Evolutionary conservation across 1,284 basidiomycete species (phyloP).

Genomic region (Tremellales sp.): DNA sequence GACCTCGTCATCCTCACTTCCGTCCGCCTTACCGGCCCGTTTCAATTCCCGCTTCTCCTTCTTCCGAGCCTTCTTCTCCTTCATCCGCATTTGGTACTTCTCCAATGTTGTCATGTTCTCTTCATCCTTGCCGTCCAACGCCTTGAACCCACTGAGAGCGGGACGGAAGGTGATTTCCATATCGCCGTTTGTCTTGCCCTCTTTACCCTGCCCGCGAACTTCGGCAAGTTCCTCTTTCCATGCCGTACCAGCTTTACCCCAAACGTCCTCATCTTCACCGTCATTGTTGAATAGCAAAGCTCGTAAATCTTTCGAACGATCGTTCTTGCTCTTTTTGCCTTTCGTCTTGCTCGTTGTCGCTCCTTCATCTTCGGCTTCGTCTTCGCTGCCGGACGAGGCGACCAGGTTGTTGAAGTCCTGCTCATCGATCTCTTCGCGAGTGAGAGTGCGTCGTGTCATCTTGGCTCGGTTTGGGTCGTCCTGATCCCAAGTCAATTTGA

Average conservation of each 20-base stretch:
- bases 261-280: conserved; percentile 59
- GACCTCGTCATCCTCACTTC: conserved; percentile 22
- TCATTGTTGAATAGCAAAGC: conserved; percentile 63
- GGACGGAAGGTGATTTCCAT: conserved; percentile 94
- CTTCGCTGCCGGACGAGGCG: conserved; percentile 64
- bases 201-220: conserved; percentile 34
- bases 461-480: conserved; percentile 87
- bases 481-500: conserved; percentile 97
- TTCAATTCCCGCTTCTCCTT: conserved; percentile 51
- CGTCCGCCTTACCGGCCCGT: conserved; percentile 33
- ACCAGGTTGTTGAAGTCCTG: conserved; percentile 80
- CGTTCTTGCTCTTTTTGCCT: conserved; percentile 49
- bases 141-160: conserved; percentile 58
- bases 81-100: conserved; percentile 75
- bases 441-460: conserved; percentile 71
- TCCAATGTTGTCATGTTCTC: conserved; percentile 75
- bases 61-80: conserved; percentile 73
- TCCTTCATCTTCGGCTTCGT: conserved; percentile 49
- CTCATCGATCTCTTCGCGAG: conserved; percentile 80
- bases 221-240: conserved; percentile 21
- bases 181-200: conserved; percentile 48
- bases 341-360: conserved; percentile 20
- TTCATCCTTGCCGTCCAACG: conserved; percentile 39
- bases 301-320: conserved; percentile 54
- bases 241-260: conserved; percentile 55